Percentiles rank a stretch among this genome's conserved stretches.
These are phyloP conservation scores for Penicillium sp. DNA, from an alignment of 2,329 filamentous ascomycete species.

Conservation along the genomic window DNA sequence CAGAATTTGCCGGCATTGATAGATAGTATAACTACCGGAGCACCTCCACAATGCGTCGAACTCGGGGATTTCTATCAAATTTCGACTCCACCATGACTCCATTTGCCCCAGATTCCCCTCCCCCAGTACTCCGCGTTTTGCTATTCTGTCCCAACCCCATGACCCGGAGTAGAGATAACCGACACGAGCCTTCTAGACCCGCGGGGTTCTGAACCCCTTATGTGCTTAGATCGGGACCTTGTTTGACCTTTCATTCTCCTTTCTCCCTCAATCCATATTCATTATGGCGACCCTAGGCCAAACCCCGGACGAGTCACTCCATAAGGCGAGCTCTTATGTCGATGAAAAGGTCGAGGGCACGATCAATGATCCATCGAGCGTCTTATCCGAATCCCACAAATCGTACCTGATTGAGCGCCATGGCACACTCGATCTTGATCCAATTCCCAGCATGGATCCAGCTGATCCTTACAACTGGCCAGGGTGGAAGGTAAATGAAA, in stretches of 20 bases:
- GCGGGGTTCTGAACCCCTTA: background rate
- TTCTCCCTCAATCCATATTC: background rate
- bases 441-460: constrained; percentile 50
- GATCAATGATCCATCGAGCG: constrained; percentile 4
- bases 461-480: constrained; percentile 60
- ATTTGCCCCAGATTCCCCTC: background rate
- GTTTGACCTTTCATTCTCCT: background rate
- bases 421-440: constrained; percentile 55
- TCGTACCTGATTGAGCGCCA: constrained; percentile 55
- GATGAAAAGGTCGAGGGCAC: constrained; percentile 17
- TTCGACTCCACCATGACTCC: background rate
- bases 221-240: background rate
- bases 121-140: background rate
- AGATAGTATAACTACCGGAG: background rate
- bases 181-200: background rate
- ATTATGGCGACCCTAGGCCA: constrained; percentile 3
- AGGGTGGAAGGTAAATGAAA: constrained; percentile 45
- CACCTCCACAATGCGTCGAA: background rate
- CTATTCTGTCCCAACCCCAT: background rate
- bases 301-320: background rate
- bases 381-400: constrained; percentile 26
- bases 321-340: constrained; percentile 12
- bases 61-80: background rate
- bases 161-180: background rate
- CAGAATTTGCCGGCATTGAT: background rate